Percentiles rank a stretch among this genome's conserved stretches.
phyloP scores from a whole-genome alignment of 768 basidiomycete species.

The Tremella yokohamensis region DNA sequence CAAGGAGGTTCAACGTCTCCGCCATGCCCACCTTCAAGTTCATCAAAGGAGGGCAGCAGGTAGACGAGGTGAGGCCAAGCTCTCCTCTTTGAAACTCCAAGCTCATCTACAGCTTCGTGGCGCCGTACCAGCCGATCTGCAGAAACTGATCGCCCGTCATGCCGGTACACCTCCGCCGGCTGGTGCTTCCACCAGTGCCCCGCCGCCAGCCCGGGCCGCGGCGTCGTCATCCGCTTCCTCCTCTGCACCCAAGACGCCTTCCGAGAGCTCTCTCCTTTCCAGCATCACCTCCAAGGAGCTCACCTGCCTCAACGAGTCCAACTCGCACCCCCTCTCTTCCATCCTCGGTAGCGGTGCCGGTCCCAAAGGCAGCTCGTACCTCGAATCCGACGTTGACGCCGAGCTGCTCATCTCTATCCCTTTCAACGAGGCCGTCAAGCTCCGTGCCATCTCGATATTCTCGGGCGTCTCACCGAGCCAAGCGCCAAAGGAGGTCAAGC shows the following conservation, averaged over 20 bases:
- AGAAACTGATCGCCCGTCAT: slow-evolving; percentile 40
- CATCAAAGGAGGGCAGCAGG: slow-evolving; percentile 46
- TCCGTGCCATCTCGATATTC: slow-evolving; percentile 48
- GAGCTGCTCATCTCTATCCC: slow-evolving; percentile 48
- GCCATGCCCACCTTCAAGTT: slow-evolving; percentile 53
- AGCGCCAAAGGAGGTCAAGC: slow-evolving; percentile 48
- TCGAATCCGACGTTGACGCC: slow-evolving; percentile 51
- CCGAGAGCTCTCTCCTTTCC: slow-evolving; percentile 34
- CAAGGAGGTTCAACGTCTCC: slow-evolving; percentile 38
- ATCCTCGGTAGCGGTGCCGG: slow-evolving; percentile 45
- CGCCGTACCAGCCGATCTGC: slow-evolving; percentile 47
- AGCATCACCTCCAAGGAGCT: slow-evolving; percentile 45
- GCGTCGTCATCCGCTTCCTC: slow-evolving; percentile 4
- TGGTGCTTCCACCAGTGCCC: slow-evolving; percentile 8
- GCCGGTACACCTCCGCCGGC: slow-evolving; percentile 45
- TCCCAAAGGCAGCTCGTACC: slow-evolving; percentile 41
- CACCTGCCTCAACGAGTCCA: slow-evolving; percentile 50
- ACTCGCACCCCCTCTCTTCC: slow-evolving; percentile 43
- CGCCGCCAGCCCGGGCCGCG: slow-evolving; percentile 6
- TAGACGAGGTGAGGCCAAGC: slow-evolving; percentile 43
- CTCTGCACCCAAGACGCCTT: slow-evolving; percentile 2
- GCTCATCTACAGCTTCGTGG: slow-evolving; percentile 44
- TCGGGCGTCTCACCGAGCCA: slow-evolving; percentile 39
- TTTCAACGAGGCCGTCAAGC: slow-evolving; percentile 47
- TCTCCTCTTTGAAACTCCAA: not conserved